phyloP scores from a whole-genome alignment of 73 alveolate genomes.

The Paramecium biaurelia region DNA sequence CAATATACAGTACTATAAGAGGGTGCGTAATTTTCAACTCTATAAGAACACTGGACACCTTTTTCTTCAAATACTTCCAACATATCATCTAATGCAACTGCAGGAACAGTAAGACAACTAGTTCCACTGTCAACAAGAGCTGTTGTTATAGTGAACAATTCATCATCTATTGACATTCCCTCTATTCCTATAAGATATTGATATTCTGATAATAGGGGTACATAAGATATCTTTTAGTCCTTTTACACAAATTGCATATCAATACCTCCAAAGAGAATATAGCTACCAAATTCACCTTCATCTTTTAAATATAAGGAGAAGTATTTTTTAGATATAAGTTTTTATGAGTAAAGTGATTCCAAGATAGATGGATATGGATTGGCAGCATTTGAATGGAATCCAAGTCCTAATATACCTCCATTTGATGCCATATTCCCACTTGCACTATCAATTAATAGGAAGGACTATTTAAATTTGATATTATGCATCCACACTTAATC shows the following conservation, averaged over 20 bases:
- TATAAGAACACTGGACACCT: not conserved
- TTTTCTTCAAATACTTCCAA: not conserved
- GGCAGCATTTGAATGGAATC: not conserved
- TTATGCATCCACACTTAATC: slow-evolving; percentile 44
- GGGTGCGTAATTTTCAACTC: slow-evolving; percentile 48
- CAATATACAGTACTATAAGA: slow-evolving; percentile 9
- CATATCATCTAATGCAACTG: not conserved
- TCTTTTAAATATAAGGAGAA: slow-evolving; percentile 7
- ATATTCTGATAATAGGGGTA: not conserved
- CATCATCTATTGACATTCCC: not conserved
- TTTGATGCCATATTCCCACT: not conserved
- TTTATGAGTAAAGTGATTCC: slow-evolving; percentile 4
- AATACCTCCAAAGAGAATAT: slow-evolving; percentile 2
- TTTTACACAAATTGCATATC: not conserved
- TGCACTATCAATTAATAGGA: not conserved
- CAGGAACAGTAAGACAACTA: slow-evolving; percentile 34
- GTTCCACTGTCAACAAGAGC: slow-evolving; percentile 45
- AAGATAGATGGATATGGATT: not conserved
- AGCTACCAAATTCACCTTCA: not conserved
- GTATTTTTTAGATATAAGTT: not conserved
- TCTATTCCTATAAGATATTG: not conserved
- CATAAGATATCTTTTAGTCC: not conserved
- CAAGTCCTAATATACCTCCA: slow-evolving; percentile 35
- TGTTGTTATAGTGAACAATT: not conserved
- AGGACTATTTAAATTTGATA: not conserved